These are phyloP conservation scores for Pseudocercospora cruenta DNA, from an alignment of 2,329 filamentous ascomycete species.

Conservation along the genomic window DNA sequence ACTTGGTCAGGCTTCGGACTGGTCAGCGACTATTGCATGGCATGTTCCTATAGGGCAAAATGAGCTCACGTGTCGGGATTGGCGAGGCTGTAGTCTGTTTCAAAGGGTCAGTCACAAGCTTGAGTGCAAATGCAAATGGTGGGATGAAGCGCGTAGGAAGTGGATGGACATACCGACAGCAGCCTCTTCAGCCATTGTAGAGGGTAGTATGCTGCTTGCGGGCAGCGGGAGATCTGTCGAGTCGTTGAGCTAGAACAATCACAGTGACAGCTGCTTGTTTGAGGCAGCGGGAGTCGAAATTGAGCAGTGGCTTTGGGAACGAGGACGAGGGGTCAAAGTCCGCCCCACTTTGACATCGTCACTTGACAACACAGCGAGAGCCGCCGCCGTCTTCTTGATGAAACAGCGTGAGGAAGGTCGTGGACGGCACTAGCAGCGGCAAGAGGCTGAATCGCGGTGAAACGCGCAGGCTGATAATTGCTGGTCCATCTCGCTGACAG, in stretches of 20 bases:
- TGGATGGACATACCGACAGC: conserved; percentile 30
- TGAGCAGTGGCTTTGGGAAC: not conserved
- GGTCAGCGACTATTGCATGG: conserved; percentile 76
- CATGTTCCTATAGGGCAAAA: conserved; percentile 4
- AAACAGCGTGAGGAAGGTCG: not conserved
- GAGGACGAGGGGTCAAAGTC: not conserved
- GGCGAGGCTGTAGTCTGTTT: conserved; percentile 42
- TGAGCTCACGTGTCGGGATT: conserved; percentile 43
- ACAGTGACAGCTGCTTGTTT: not conserved
- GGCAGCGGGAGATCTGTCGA: not conserved
- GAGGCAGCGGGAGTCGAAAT: not conserved
- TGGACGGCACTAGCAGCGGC: conserved; percentile 7
- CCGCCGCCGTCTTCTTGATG: not conserved
- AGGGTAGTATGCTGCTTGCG: conserved; percentile 12
- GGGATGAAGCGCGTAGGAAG: not conserved
- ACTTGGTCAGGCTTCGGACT: conserved; percentile 98
- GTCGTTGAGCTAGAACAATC: not conserved
- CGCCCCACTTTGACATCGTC: not conserved
- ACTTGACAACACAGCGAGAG: not conserved
- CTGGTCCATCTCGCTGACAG: not conserved
- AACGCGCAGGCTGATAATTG: not conserved
- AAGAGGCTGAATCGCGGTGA: conserved; percentile 14
- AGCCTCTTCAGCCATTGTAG: conserved; percentile 35
- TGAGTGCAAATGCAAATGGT: not conserved
- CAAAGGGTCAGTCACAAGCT: conserved; percentile 16